Base-by-base conservation (phyloP, 2,329 filamentous ascomycete species). In the Nemania sp. region DNA sequence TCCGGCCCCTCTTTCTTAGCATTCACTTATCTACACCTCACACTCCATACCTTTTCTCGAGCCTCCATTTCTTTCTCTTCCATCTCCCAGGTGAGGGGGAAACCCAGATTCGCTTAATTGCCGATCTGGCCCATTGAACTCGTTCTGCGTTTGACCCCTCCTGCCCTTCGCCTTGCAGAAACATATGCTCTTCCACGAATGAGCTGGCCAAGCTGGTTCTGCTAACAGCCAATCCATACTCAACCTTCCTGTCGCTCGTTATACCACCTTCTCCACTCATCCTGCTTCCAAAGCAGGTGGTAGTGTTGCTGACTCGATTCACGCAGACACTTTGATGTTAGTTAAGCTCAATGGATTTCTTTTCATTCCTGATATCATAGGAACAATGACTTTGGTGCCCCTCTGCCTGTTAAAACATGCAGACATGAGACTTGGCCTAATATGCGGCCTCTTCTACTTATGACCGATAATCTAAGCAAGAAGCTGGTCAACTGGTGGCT, bases 191-290 rank as follows among this genome's bases (percentile, higher is more conserved):
- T 50, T 17, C 24, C 19, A 19, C 41, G 24, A n/a, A 59, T 59
- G 56, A 59, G 56, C 56, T 36, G 42, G 53, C 23, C 56, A 53
- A 59, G 56, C 56, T 36, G 42, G 53, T 20, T 52, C 53, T 47
- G 23, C 41, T 56, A 59, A 42, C 40, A 55, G 34, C 33, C 37
- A 41, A 36, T 15, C 33, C 40, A 36, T 52, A 44, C 43, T 46
- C 49, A 50, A 47, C 41, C 40, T 48, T 54, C 33, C 49, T 46
- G 57, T 59, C 57, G 43, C 47, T 59, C 57, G 57, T 59, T 59
- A 57, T 28, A 8, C 43, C 15, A 30, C 33, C 33, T 44, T 37
- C 28, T 44, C 40, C 12, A 31, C 15, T 34, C 30, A 22, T n/a
- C 20, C n/a, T 14, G 20, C 40, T 36, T 54, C 20, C 20, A 28